Evolutionary conservation across 805 yeast species (phyloP).

Genomic region (Isabelozyma heimii): DNA sequence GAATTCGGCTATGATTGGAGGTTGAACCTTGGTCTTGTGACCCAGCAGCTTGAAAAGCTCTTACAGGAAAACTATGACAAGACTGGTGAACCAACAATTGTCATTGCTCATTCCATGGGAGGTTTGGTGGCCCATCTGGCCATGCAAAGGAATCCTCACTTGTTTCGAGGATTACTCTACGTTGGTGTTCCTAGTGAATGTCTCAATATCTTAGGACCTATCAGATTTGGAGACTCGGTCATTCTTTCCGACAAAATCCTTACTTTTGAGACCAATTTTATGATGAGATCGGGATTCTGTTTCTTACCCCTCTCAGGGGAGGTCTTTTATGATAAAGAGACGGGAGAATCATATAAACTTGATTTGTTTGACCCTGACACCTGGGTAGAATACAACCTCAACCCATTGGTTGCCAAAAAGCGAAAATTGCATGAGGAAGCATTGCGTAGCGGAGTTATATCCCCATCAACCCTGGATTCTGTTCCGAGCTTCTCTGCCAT

Average conservation of each 20-base stretch:
- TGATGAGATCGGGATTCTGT: conserved; percentile 81
- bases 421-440: conserved; percentile 21
- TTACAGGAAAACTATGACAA: conserved; percentile 44
- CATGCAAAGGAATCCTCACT: conserved; percentile 60
- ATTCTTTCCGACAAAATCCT: conserved; percentile 69
- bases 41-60: conserved; percentile 50
- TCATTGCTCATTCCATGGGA: conserved; percentile 94
- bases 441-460: not conserved
- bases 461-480: not conserved
- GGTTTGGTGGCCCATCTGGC: conserved; percentile 83
- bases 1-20: conserved; percentile 97
- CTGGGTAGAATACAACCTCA: conserved; percentile 75
- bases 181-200: conserved; percentile 85
- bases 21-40: conserved; percentile 56
- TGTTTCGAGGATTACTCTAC: conserved; percentile 74
- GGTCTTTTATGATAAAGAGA: conserved; percentile 62
- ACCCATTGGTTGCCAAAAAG: conserved; percentile 62
- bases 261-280: conserved; percentile 78
- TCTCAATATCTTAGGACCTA: conserved; percentile 82
- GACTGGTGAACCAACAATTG: conserved; percentile 58
- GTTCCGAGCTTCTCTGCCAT: not conserved
- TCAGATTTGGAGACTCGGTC: conserved; percentile 78
- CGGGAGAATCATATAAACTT: conserved; percentile 56
- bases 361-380: conserved; percentile 79
- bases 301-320: conserved; percentile 77